phyloP scores from a whole-genome alignment of 306 rosid species.

The Inga oerstediana region DNA sequence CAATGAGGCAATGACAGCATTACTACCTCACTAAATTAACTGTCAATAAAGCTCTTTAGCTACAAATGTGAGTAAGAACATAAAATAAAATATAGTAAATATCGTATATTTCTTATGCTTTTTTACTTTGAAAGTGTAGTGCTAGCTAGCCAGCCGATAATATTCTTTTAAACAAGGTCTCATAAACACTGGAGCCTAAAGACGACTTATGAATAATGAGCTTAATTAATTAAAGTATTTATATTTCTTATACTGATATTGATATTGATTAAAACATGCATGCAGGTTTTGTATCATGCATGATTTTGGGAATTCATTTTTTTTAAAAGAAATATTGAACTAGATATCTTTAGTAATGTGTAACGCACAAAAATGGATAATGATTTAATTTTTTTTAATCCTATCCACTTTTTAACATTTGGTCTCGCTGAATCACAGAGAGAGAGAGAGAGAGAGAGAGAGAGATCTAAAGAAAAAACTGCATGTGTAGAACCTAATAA shows the following conservation, averaged over 20 bases:
- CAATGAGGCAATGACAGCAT: too few relatives aligned
- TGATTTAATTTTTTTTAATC: neutral
- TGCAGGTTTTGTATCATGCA: neutral
- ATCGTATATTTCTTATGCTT: neutral
- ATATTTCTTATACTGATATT: too few relatives aligned
- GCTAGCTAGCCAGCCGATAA: neutral
- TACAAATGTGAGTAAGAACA: neutral
- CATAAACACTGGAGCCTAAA: neutral
- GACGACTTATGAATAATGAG: neutral
- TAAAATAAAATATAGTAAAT: neutral
- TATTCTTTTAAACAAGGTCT: conserved; percentile 15
- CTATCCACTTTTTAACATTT: neutral
- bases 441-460: too few relatives aligned
- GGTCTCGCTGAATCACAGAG: neutral
- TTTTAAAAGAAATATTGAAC: neutral
- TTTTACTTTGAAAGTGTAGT: neutral
- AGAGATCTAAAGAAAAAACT: too few relatives aligned
- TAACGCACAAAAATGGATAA: neutral
- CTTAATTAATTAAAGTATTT: neutral
- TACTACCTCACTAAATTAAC: too few relatives aligned
- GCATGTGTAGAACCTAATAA: neutral
- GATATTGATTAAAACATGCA: neutral
- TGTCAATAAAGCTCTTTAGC: neutral
- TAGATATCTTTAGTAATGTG: neutral
- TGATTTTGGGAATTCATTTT: neutral